Evolutionary conservation across 2,329 filamentous ascomycete species (phyloP).

Genomic region (Aspergillus phoenicis): DNA sequence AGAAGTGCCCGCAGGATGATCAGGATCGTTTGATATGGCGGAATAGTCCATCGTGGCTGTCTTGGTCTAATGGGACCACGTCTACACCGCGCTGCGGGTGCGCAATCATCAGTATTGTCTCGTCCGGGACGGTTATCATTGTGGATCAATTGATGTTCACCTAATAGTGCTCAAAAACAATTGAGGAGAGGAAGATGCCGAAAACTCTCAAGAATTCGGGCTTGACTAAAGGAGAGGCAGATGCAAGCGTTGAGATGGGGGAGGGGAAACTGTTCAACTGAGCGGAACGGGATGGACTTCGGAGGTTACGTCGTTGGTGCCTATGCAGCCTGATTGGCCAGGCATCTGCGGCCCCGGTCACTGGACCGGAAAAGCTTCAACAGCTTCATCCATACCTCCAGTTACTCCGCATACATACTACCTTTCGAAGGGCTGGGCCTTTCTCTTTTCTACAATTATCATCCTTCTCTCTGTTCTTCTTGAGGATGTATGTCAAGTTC

Average conservation of each 20-base stretch:
- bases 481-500: not conserved
- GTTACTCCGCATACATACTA: not conserved
- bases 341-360: constrained; percentile 19
- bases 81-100: constrained; percentile 21
- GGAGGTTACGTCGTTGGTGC: constrained; percentile 26
- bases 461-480: not conserved
- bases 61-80: constrained; percentile 22
- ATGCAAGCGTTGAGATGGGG: constrained; percentile 2
- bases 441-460: not conserved
- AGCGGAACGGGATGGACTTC: constrained; percentile 9
- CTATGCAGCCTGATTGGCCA: constrained; percentile 23
- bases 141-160: constrained; percentile 19
- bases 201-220: not conserved
- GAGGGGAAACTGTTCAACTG: constrained; percentile 4
- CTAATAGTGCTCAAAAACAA: constrained; percentile 15
- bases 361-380: constrained; percentile 14
- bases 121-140: not conserved
- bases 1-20: constrained; percentile 60
- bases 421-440: not conserved
- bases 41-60: constrained; percentile 66
- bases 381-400: not conserved
- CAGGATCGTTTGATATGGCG: constrained; percentile 58
- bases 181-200: not conserved
- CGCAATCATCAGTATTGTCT: constrained; percentile 14
- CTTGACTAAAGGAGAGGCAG: constrained; percentile 2